Conservation (phyloP, 2,329 filamentous ascomycete species). For the Aspergillus tubingensis region DNA sequence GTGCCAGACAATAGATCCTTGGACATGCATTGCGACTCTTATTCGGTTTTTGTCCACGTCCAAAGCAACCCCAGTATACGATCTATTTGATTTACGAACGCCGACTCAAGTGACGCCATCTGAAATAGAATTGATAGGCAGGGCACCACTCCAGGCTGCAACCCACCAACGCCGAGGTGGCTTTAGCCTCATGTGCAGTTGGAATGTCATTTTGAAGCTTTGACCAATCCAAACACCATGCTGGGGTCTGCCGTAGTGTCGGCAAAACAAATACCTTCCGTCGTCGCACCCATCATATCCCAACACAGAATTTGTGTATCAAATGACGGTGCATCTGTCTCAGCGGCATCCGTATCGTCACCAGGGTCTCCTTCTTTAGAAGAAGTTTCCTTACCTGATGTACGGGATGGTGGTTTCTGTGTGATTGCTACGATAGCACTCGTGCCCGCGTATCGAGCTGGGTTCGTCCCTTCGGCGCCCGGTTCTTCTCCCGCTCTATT, state of each 20-base stretch:
- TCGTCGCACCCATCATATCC: slow-evolving; percentile 48
- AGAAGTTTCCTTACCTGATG: slow-evolving; percentile 3
- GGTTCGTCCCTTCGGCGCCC: slow-evolving; percentile 37
- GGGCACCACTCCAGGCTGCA: background rate
- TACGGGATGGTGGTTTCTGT: slow-evolving; percentile 26
- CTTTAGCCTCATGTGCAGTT: background rate
- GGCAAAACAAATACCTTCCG: slow-evolving; percentile 50
- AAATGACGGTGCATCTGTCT: slow-evolving; percentile 22
- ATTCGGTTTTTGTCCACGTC: background rate
- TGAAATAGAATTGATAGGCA: slow-evolving; percentile 1
- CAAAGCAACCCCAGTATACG: background rate
- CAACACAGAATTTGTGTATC: slow-evolving; percentile 48
- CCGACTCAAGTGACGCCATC: slow-evolving; percentile 7
- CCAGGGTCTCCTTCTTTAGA: slow-evolving; percentile 14
- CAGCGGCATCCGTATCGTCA: slow-evolving; percentile 16
- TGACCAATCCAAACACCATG: slow-evolving; percentile 41
- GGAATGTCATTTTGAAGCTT: slow-evolving; percentile 6
- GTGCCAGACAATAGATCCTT: background rate
- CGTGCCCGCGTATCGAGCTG: slow-evolving; percentile 51
- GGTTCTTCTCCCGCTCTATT: slow-evolving; percentile 50
- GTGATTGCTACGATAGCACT: slow-evolving; percentile 47
- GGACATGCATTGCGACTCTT: background rate
- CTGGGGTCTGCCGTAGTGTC: slow-evolving; percentile 46
- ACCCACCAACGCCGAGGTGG: background rate
- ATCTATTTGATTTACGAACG: background rate